These are phyloP conservation scores for Takashimella tepidaria DNA, from an alignment of 1,284 basidiomycete species.

Conservation along the genomic window DNA sequence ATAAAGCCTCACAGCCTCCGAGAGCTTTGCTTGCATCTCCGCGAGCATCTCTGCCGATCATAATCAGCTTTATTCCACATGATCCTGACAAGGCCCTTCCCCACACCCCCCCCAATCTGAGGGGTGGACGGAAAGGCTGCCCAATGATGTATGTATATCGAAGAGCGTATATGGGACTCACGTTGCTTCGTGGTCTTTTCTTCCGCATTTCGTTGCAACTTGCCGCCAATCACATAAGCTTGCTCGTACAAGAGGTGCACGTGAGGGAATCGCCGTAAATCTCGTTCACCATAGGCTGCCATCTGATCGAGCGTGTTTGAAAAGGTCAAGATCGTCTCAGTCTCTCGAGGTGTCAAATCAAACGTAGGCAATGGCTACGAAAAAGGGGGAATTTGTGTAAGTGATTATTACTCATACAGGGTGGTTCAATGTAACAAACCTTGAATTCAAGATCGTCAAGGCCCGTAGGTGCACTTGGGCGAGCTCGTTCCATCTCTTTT, in stretches of 20 bases:
- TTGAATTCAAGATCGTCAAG: conserved; percentile 52
- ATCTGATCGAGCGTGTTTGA: conserved; percentile 83
- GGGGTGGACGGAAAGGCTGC: no score
- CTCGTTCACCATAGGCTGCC: conserved; percentile 67
- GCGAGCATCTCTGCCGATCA: conserved; percentile 63
- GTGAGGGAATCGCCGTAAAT: conserved; percentile 72
- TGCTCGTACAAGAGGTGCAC: conserved; percentile 79
- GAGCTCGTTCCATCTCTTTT: conserved; percentile 72
- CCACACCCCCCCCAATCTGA: no score
- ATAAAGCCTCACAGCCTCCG: conserved; percentile 84
- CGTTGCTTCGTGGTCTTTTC: conserved; percentile 82
- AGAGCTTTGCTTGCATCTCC: conserved; percentile 91
- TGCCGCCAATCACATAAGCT: conserved; percentile 72
- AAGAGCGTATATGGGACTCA: no score
- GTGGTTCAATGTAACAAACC: conserved; percentile 15
- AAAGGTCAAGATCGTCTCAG: conserved; percentile 80
- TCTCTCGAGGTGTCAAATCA: conserved; percentile 71
- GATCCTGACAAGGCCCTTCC: no score
- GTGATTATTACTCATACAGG: no score
- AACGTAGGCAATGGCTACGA: conserved; percentile 57
- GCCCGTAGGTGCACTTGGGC: conserved; percentile 68
- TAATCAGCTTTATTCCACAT: no score
- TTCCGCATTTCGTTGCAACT: conserved; percentile 76
- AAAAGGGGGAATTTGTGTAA: not conserved
- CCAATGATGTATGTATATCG: no score